A percentile compares a stretch with the other conserved stretches of the same genome.
phyloP scores from a whole-genome alignment of 129 eudicot genomes.

The Chrysanthemum seticuspe region DNA sequence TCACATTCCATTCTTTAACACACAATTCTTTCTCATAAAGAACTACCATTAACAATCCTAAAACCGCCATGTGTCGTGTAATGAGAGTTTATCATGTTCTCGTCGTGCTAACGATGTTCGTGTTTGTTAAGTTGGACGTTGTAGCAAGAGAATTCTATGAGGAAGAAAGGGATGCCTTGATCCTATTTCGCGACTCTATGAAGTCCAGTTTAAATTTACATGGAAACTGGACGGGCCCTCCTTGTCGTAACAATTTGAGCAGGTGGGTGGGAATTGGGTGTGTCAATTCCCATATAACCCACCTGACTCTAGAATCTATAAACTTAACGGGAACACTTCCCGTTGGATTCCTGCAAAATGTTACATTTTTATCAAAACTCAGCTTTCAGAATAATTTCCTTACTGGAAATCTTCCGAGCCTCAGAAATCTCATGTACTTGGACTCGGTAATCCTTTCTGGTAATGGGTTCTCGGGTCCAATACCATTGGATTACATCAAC shows the following conservation, averaged over 20 bases:
- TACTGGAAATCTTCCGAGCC: conserved; percentile 53
- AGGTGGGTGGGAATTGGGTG: conserved; percentile 63
- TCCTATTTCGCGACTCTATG: conserved; percentile 55
- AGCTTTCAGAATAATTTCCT: conserved; percentile 62
- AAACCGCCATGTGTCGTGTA: conserved; percentile 7
- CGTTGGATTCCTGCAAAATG: conserved; percentile 33
- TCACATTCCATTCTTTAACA: conserved; percentile 24
- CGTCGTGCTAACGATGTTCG: background rate
- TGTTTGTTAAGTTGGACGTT: conserved; percentile 14
- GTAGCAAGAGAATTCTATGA: conserved; percentile 33
- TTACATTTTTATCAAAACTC: conserved; percentile 52
- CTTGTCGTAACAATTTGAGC: conserved; percentile 56
- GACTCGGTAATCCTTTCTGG: conserved; percentile 43
- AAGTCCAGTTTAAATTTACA: conserved; percentile 48
- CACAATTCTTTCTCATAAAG: conserved; percentile 9
- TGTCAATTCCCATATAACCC: conserved; percentile 52
- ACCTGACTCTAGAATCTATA: conserved; percentile 50
- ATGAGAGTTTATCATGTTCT: conserved; percentile 4
- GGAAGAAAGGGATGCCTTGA: conserved; percentile 48
- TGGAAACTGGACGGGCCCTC: conserved; percentile 73
- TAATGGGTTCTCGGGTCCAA: conserved; percentile 54
- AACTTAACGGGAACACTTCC: conserved; percentile 54
- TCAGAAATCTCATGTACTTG: conserved; percentile 38
- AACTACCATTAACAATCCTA: conserved; percentile 8
- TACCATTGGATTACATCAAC: conserved; percentile 41